Evolutionary conservation across 306 rosid genomes (phyloP).

Genomic region (Citrullus colocynthis): DNA sequence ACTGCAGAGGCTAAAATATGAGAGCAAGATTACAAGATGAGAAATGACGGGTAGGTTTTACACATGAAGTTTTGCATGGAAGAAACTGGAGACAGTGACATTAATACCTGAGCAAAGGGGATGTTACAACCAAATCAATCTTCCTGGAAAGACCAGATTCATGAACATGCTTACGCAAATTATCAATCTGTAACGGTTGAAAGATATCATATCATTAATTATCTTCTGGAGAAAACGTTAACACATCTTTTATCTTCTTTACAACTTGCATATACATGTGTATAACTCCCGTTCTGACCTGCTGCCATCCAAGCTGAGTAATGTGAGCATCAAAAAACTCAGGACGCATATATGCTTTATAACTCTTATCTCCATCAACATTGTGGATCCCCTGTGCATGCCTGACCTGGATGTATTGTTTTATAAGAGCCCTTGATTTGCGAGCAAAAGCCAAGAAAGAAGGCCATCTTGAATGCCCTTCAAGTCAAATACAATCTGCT

Average conservation of each 20-base stretch:
- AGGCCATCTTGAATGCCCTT: slow-evolving; percentile 22
- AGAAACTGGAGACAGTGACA: not conserved
- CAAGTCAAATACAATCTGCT: slow-evolving; percentile 13
- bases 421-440: slow-evolving; percentile 25
- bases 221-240: not conserved
- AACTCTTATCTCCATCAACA: slow-evolving; percentile 40
- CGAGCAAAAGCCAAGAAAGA: slow-evolving; percentile 17
- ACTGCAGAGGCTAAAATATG: not conserved
- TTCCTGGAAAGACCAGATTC: slow-evolving; percentile 28
- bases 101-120: slow-evolving; percentile 36
- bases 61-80: not conserved
- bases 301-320: slow-evolving; percentile 47
- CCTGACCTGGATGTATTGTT: slow-evolving; percentile 39
- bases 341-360: slow-evolving; percentile 33
- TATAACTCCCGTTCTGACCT: slow-evolving; percentile 18
- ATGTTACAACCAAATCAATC: slow-evolving; percentile 34
- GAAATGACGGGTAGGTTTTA: not conserved
- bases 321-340: slow-evolving; percentile 38
- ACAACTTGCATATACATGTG: not conserved
- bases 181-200: slow-evolving; percentile 28
- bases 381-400: slow-evolving; percentile 51
- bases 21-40: not conserved
- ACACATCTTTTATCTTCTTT: not conserved
- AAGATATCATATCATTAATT: not conserved
- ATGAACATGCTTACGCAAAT: slow-evolving; percentile 38